phyloP scores from a whole-genome alignment of 768 basidiomycete species.

The Boletus sp. region DNA sequence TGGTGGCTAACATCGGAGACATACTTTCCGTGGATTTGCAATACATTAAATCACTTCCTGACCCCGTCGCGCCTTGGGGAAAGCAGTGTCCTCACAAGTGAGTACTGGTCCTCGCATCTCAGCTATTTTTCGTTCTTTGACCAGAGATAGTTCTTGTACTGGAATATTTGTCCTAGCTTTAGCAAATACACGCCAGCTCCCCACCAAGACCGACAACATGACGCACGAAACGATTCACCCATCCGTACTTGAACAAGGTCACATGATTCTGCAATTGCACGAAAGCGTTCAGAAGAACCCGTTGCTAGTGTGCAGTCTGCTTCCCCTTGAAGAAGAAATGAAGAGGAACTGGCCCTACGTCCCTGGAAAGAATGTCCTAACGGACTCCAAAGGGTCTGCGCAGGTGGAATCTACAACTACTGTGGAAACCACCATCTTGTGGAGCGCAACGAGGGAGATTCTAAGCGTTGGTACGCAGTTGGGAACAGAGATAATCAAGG shows the following conservation, averaged over 20 bases:
- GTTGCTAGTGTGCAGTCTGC: conserved; percentile 41
- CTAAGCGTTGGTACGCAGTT: conserved; percentile 12
- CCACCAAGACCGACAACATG: conserved; percentile 40
- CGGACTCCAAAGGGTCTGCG: conserved; percentile 8
- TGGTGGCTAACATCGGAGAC: conserved; percentile 56
- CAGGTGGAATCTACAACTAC: conserved; percentile 2
- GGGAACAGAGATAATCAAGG: conserved; percentile 22
- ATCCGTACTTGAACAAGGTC: conserved; percentile 51
- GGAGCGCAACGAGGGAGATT: conserved; percentile 21
- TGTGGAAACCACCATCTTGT: conserved; percentile 6
- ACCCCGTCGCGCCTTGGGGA: conserved; percentile 61
- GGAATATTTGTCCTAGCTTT: conserved; percentile 55
- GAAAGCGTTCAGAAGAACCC: conserved; percentile 42
- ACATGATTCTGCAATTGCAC: conserved; percentile 34
- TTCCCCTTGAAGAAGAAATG: conserved; percentile 53
- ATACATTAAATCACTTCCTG: conserved; percentile 49
- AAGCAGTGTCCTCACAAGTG: conserved; percentile 62
- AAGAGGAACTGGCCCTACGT: conserved; percentile 47
- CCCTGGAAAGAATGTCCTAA: conserved; percentile 20
- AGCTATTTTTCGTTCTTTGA: not conserved
- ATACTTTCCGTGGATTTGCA: conserved; percentile 54
- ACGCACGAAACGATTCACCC: conserved; percentile 64
- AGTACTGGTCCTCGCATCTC: conserved; percentile 20
- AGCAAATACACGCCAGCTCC: conserved; percentile 46
- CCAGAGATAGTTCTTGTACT: conserved; percentile 40